Evolutionary conservation across 768 basidiomycete species (phyloP), one percentile per base, ranked within the genome.

Genomic region (Flagelloscypha sp.): DNA sequence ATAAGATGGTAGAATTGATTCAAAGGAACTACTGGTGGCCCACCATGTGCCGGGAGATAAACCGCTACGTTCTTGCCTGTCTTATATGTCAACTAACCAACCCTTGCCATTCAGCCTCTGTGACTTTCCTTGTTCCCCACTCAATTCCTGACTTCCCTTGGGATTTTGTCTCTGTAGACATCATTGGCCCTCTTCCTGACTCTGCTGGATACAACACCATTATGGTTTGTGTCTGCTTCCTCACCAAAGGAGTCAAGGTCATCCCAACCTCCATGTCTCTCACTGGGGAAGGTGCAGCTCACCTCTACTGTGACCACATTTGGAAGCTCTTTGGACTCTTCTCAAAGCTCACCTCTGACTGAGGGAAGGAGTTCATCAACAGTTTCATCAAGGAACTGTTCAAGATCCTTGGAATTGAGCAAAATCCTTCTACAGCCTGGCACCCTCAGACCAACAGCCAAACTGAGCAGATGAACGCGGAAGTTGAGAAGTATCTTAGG

Each of bases 301-400:
- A 40, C 2, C 24, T 40, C 1, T 54, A 43, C 19, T 37, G 38
- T 0, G 45, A 53, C 13, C 18, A 52, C 19, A 44, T 60, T 2
- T 58, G 44, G 36, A 44, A 42, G 30, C 39, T 45, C 13, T 48
- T 53, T 37, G 58, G 60, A 0, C 25, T 57, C 0, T 58, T 59
- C 0, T 2, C 5, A 0, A 45, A 47, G 10, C 41, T 61, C 24
- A 53, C 58, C 2, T 45, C 43, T 7, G 58, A 62, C 24, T 38
- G 49, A 4, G 59, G 53, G 2, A 35, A 53, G 0, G 45, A 50
- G 21, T 65, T 63, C 33, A 45, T 51, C 0, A 50, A 55, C 1
- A 24, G 46, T 5, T 57, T 65, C 44, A 63, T 55, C 43, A 13
- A 23, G 6, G 53, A 55, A 0, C 37, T 70, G 0, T 51, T 52